phyloP scores from a whole-genome alignment of 108 stramenopile genomes.

The Nitzschia palea region DNA sequence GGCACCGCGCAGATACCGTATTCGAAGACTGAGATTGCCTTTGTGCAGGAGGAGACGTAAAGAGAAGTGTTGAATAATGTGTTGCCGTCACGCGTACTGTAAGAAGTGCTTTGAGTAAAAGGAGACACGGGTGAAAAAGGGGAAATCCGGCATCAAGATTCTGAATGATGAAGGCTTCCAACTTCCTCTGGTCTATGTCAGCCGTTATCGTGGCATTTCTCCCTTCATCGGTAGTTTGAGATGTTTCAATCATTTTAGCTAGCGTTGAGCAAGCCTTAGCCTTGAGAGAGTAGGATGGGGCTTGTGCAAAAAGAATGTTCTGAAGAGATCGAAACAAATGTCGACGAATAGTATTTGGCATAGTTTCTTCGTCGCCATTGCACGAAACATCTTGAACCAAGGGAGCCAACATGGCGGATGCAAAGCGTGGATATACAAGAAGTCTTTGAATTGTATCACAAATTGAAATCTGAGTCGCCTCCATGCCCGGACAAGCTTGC shows the following conservation, averaged over 20 bases:
- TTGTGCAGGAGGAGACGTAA: too few relatives aligned
- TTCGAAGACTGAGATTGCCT: too few relatives aligned
- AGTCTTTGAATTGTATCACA: constrained; percentile 9
- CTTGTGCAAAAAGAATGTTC: constrained; percentile 25
- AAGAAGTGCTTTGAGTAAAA: constrained; percentile 17
- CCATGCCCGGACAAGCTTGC: neutral
- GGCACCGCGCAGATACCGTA: too few relatives aligned
- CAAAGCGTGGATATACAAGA: constrained; percentile 13
- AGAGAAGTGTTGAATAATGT: neutral
- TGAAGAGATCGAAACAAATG: constrained; percentile 35
- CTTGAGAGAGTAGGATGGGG: neutral
- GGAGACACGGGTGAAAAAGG: neutral
- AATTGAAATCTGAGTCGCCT: neutral
- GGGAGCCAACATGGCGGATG: constrained; percentile 60
- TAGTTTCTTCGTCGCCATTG: constrained; percentile 48
- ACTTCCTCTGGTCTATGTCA: neutral
- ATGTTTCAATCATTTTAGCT: neutral
- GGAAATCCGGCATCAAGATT: neutral
- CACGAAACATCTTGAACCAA: constrained; percentile 55
- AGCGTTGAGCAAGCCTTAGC: neutral
- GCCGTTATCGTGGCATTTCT: neutral
- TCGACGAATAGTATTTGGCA: constrained; percentile 53
- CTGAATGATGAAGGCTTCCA: neutral
- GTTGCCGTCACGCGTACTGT: too few relatives aligned
- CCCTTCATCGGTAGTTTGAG: neutral